These are phyloP conservation scores for Ophiostoma sp. DNA, from an alignment of 2,329 filamentous ascomycete species.

Conservation along the genomic window DNA sequence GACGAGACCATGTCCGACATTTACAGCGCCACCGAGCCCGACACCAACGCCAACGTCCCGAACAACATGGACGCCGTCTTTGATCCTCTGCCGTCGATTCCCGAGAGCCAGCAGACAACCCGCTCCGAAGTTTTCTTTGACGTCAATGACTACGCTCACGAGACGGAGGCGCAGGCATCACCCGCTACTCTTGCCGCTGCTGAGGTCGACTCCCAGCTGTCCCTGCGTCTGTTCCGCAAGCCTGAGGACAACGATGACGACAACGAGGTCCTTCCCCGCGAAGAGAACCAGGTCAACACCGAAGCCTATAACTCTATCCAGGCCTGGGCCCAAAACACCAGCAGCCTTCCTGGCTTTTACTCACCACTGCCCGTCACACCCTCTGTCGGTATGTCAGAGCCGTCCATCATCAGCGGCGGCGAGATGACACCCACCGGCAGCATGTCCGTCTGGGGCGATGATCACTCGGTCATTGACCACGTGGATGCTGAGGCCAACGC, in stretches of 20 bases:
- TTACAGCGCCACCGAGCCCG: conserved; percentile 48
- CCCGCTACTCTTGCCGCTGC: not conserved
- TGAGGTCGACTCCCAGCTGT: conserved; percentile 29
- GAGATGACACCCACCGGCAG: conserved; percentile 62
- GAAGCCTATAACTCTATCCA: conserved; percentile 62
- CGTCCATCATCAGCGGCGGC: conserved; percentile 49
- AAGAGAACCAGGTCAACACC: conserved; percentile 48
- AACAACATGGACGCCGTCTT: conserved; percentile 24
- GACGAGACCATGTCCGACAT: conserved; percentile 53
- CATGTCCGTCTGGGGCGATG: conserved; percentile 48
- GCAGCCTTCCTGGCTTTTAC: conserved; percentile 53
- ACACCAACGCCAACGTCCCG: not conserved
- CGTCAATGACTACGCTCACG: conserved; percentile 22
- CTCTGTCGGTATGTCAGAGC: conserved; percentile 51
- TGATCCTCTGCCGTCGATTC: conserved; percentile 21
- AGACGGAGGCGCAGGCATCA: not conserved
- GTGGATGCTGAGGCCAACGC: not conserved
- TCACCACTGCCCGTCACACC: conserved; percentile 59
- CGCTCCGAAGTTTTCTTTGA: conserved; percentile 30
- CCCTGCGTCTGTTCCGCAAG: conserved; percentile 29
- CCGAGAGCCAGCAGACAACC: conserved; percentile 6
- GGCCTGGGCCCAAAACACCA: conserved; percentile 61
- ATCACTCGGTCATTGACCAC: conserved; percentile 29
- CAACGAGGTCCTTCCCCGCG: conserved; percentile 50
- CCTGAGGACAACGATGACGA: conserved; percentile 42